phyloP scores from a whole-genome alignment of 2,329 filamentous ascomycete species.

The Rugonectria rugulosa region DNA sequence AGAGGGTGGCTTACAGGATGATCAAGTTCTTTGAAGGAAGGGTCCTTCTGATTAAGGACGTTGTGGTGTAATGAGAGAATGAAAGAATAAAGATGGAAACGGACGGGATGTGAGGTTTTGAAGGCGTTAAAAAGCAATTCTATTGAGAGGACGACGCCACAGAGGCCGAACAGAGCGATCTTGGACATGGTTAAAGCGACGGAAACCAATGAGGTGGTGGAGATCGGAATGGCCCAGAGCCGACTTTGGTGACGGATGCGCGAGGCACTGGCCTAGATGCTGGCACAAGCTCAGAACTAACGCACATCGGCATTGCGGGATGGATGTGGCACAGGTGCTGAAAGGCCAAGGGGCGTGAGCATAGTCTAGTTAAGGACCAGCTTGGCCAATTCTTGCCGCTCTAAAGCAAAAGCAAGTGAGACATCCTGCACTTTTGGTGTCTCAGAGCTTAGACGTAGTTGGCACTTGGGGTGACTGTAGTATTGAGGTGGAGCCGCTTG shows the following conservation, averaged over 20 bases:
- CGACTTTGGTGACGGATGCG: constrained; percentile 13
- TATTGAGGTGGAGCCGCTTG: not conserved
- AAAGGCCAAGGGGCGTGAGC: constrained; percentile 21
- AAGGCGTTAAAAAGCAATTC: constrained; percentile 17
- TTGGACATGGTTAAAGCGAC: constrained; percentile 28
- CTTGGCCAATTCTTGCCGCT: not conserved
- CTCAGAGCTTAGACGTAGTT: not conserved
- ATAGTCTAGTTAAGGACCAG: constrained; percentile 12
- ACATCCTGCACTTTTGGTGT: not conserved
- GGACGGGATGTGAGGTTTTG: constrained; percentile 23
- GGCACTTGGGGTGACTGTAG: not conserved
- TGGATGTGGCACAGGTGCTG: not conserved
- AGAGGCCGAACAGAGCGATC: constrained; percentile 12
- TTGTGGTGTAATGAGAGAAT: constrained; percentile 15
- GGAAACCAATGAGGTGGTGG: constrained; percentile 18
- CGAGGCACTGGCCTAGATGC: constrained; percentile 16
- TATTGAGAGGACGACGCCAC: constrained; percentile 23
- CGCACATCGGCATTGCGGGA: constrained; percentile 13
- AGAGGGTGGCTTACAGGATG: constrained; percentile 11
- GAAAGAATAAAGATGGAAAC: constrained; percentile 4
- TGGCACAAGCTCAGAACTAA: constrained; percentile 12
- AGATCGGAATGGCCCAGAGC: constrained; percentile 3
- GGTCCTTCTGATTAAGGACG: constrained; percentile 20
- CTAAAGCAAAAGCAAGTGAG: not conserved
- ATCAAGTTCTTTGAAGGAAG: constrained; percentile 4